Conservation (phyloP, 192 early-diverging fungal species). For the Entomortierella parvispora region DNA sequence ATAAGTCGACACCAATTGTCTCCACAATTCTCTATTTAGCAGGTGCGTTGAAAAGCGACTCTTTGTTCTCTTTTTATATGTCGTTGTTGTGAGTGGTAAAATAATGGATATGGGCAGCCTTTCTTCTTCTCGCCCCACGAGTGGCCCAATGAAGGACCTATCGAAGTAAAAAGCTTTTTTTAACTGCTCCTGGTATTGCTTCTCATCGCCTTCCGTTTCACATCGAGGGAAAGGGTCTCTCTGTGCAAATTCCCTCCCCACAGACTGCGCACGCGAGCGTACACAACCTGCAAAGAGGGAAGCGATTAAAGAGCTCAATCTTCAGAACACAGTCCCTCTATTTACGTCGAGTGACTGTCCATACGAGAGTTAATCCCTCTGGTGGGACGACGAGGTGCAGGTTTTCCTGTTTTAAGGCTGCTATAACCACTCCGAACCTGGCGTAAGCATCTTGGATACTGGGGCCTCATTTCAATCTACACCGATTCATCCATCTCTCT, state of each 20-base stretch:
- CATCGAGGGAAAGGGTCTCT: slow-evolving; percentile 44
- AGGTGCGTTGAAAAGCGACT: no score
- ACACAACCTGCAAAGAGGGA: slow-evolving; percentile 14
- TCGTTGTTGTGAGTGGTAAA: slow-evolving; percentile 21
- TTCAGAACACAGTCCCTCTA: neutral
- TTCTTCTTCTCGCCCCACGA: slow-evolving; percentile 51
- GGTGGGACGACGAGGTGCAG: no score
- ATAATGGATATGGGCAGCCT: slow-evolving; percentile 33
- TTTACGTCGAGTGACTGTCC: no score
- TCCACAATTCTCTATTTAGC: no score
- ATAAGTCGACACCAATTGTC: no score
- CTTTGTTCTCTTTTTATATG: no score
- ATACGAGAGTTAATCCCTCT: no score
- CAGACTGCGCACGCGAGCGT: neutral
- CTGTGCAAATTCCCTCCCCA: slow-evolving; percentile 44
- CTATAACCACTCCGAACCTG: no score
- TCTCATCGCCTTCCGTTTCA: slow-evolving; percentile 54
- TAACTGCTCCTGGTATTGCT: slow-evolving; percentile 9
- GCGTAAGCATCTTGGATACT: no score
- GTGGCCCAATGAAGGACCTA: slow-evolving; percentile 44
- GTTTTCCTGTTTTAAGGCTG: no score
- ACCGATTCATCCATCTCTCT: no score
- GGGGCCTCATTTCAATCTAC: no score
- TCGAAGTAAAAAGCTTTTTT: slow-evolving; percentile 48
- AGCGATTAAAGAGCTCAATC: slow-evolving; percentile 17